A percentile compares a stretch with the other conserved stretches of the same genome.
phyloP scores from a whole-genome alignment of 306 rosid genomes.

The Geum urbanum region DNA sequence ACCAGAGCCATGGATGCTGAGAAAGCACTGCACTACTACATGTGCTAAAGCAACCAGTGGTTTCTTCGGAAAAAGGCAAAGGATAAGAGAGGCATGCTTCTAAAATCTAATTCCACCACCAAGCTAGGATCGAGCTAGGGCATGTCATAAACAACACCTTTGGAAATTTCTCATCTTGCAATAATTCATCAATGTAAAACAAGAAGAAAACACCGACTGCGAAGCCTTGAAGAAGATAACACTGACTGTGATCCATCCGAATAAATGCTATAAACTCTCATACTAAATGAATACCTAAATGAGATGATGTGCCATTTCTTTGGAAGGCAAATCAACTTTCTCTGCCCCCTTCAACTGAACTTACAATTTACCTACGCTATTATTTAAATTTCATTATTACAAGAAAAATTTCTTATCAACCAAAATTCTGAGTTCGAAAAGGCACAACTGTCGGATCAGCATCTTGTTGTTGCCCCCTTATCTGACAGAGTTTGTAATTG shows the following conservation, averaged over 20 bases:
- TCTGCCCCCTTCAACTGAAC: constrained; percentile 8
- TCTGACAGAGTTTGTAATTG: constrained; percentile 47
- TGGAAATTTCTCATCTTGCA: not conserved
- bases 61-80: constrained; percentile 17
- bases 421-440: constrained; percentile 21
- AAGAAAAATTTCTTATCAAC: constrained; percentile 21
- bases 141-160: not conserved
- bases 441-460: constrained; percentile 28
- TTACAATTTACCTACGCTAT: constrained; percentile 17
- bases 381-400: constrained; percentile 12
- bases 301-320: constrained; percentile 1
- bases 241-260: not conserved
- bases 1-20: constrained; percentile 25
- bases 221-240: not conserved
- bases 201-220: not conserved
- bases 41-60: constrained; percentile 25
- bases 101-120: not conserved
- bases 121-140: not conserved
- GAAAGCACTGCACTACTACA: constrained; percentile 12
- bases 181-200: not conserved
- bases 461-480: constrained; percentile 42
- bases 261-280: not conserved
- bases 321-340: not conserved
- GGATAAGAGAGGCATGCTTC: constrained; percentile 17
- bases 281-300: not conserved